phyloP scores from a whole-genome alignment of 495 filamentous ascomycete genomes.

The Haplographium delicatum region DNA sequence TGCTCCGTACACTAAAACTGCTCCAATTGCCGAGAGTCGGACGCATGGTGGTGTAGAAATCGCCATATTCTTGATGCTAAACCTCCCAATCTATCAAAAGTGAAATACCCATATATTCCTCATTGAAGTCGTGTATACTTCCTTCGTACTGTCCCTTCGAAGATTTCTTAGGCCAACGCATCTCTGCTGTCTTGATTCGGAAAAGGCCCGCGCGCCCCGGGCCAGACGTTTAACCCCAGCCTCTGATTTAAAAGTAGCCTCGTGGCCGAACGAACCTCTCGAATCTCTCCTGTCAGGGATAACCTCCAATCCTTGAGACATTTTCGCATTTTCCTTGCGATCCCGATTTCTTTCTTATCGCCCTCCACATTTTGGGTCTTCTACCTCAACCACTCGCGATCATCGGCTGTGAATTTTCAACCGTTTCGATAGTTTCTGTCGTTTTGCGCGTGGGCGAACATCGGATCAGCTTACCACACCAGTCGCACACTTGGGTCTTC shows the following conservation, averaged over 20 bases:
- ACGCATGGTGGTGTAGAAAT: too few relatives aligned
- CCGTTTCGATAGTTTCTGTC: slow-evolving; percentile 10
- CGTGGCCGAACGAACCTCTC: slow-evolving; percentile 6
- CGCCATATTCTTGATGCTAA: too few relatives aligned
- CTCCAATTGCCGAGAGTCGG: too few relatives aligned
- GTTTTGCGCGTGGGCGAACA: slow-evolving; percentile 10
- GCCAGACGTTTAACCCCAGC: too few relatives aligned
- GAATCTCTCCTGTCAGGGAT: slow-evolving; percentile 9
- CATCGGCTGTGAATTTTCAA: slow-evolving; percentile 1
- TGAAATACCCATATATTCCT: too few relatives aligned
- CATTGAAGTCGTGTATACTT: too few relatives aligned
- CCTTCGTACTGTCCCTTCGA: too few relatives aligned
- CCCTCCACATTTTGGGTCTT: background rate
- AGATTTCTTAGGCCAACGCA: too few relatives aligned
- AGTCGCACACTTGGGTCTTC: background rate
- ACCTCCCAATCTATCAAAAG: too few relatives aligned
- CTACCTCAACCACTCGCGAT: background rate
- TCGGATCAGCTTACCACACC: slow-evolving; percentile 1
- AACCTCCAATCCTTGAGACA: slow-evolving; percentile 6
- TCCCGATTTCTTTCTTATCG: slow-evolving; percentile 10
- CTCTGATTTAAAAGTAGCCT: slow-evolving; percentile 6
- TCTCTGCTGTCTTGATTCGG: too few relatives aligned
- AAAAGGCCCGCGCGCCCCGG: too few relatives aligned
- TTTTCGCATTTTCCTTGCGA: slow-evolving; percentile 3
- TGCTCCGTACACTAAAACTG: too few relatives aligned